Evolutionary conservation across 345 rosid genomes (phyloP).

Genomic region (Eucalyptus polyanthemos): DNA sequence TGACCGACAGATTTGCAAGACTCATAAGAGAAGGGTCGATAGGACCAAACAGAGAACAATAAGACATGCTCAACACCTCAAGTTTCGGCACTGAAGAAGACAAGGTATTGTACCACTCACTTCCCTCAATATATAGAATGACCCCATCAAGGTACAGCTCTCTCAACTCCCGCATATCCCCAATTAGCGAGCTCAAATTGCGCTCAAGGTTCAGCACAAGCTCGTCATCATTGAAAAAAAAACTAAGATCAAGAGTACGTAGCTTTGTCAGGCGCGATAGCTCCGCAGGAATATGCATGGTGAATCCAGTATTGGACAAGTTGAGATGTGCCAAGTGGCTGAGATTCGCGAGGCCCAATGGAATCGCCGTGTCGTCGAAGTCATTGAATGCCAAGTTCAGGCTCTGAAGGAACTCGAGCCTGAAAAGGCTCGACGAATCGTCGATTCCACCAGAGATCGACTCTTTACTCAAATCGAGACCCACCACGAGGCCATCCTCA

Average conservation of each 20-base stretch:
- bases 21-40: background rate
- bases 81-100: slow-evolving; percentile 1
- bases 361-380: fast-evolving
- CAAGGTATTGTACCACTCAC: slow-evolving; percentile 8
- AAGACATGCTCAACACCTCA: slow-evolving; percentile 11
- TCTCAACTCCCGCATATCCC: fast-evolving
- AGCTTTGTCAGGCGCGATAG: no score
- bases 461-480: background rate
- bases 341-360: fast-evolving
- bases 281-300: fast-evolving
- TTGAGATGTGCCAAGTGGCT: background rate
- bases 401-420: background rate
- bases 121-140: fast-evolving
- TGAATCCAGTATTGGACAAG: fast-evolving
- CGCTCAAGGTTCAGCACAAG: no score
- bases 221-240: no score
- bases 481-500: slow-evolving; percentile 3
- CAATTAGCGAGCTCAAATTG: background rate
- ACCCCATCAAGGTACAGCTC: background rate
- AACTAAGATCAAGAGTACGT: no score
- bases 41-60: slow-evolving; percentile 13
- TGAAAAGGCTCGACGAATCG: fast-evolving
- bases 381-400: background rate
- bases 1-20: background rate
- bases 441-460: fast-evolving